These are phyloP conservation scores for Aureobasidium lini DNA, from an alignment of 2,329 filamentous ascomycete species.

Conservation along the genomic window DNA sequence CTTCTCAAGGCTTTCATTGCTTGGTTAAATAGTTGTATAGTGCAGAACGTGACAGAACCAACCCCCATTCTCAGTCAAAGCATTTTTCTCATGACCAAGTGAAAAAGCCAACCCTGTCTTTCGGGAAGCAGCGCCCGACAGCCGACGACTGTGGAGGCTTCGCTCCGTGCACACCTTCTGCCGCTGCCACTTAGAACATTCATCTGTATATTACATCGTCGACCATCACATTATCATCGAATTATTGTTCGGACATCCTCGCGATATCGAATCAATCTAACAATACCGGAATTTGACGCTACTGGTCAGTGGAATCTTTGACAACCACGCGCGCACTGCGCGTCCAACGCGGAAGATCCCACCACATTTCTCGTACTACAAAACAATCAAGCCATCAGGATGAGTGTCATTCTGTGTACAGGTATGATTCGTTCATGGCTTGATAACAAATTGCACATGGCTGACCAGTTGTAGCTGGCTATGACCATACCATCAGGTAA, in stretches of 20 bases:
- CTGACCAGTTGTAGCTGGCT: slow-evolving; percentile 49
- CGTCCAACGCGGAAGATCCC: background rate
- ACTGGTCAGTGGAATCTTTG: background rate
- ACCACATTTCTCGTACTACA: background rate
- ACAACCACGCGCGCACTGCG: background rate
- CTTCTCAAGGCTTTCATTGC: slow-evolving; percentile 40
- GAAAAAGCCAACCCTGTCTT: background rate
- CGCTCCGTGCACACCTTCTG: background rate
- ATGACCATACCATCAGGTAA: slow-evolving; percentile 69
- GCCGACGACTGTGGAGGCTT: slow-evolving; percentile 2
- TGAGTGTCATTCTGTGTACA: slow-evolving; percentile 62
- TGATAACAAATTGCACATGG: background rate
- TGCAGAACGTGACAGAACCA: too few relatives aligned
- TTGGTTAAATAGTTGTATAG: slow-evolving; percentile 22
- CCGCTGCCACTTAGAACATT: background rate
- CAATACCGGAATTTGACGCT: background rate
- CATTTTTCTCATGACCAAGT: background rate
- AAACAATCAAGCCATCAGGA: slow-evolving; percentile 23
- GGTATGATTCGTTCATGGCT: slow-evolving; percentile 38
- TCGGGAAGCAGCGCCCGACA: background rate
- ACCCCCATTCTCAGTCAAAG: too few relatives aligned
- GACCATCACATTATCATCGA: slow-evolving; percentile 4
- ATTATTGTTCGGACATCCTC: background rate
- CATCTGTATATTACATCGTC: background rate
- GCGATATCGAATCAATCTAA: background rate